phyloP scores from a whole-genome alignment of 805 yeast genomes.

The Jamesozyma gamospora region DNA sequence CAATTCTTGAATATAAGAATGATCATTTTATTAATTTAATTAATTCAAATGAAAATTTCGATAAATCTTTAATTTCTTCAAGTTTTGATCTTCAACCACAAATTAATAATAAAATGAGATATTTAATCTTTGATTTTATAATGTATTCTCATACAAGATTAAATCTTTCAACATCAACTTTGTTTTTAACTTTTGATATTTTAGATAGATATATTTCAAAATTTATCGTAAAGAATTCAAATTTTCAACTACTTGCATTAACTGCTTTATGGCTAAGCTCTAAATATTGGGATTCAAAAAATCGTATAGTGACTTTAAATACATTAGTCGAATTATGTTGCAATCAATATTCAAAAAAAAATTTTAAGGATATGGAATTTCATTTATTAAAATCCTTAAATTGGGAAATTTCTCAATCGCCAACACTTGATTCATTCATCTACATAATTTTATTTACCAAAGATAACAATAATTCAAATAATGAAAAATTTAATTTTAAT shows the following conservation, averaged over 20 bases:
- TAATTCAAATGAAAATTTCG: conserved; percentile 7
- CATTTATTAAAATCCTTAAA: conserved; percentile 51
- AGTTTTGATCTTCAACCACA: conserved; percentile 32
- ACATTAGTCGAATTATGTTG: conserved; percentile 48
- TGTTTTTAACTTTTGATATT: conserved; percentile 57
- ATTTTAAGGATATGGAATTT: conserved; percentile 59
- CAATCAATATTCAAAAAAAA: conserved; percentile 44
- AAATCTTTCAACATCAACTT: conserved; percentile 53
- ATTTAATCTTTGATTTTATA: conserved; percentile 69
- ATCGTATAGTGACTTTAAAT: conserved; percentile 46
- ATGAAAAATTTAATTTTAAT: neutral
- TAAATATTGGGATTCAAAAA: conserved; percentile 61
- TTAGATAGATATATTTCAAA: conserved; percentile 81
- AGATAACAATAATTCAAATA: conserved; percentile 7
- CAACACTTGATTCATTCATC: conserved; percentile 54
- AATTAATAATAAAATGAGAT: conserved; percentile 47
- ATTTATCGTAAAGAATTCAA: conserved; percentile 69
- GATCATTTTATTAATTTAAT: conserved; percentile 31
- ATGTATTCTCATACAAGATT: conserved; percentile 59
- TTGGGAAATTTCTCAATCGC: conserved; percentile 49
- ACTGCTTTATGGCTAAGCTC: conserved; percentile 87
- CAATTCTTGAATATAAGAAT: conserved; percentile 37
- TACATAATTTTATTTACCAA: conserved; percentile 38
- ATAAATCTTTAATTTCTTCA: conserved; percentile 9
- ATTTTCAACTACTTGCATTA: conserved; percentile 77